phyloP scores from a whole-genome alignment of 2,329 filamentous ascomycete species.

The Colletotrichum sp. region DNA sequence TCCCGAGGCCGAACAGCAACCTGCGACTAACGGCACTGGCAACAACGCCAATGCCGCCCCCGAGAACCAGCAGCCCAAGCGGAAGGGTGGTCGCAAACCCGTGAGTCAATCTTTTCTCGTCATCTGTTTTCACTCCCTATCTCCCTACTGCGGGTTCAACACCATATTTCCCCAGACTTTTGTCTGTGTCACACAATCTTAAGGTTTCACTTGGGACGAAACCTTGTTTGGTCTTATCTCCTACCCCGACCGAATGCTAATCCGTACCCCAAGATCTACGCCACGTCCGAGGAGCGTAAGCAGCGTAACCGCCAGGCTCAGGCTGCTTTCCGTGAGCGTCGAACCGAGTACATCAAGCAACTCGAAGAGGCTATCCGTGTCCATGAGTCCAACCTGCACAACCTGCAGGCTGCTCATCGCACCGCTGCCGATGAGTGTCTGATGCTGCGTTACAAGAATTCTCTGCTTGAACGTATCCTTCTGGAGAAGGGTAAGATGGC shows the following conservation, averaged over 20 bases:
- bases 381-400: conserved; percentile 93
- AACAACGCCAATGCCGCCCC: conserved; percentile 39
- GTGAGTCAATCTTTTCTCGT: conserved; percentile 66
- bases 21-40: conserved; percentile 33
- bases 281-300: conserved; percentile 97
- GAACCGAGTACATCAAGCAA: conserved; percentile 99
- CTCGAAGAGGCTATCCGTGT: conserved; percentile 96
- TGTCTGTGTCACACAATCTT: conserved; percentile 11
- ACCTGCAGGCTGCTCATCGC: conserved; percentile 90
- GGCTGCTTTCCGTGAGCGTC: conserved; percentile 93
- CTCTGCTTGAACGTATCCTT: conserved; percentile 90
- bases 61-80: conserved; percentile 76
- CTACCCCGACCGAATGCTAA: conserved; percentile 21
- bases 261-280: conserved; percentile 77
- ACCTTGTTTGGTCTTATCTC: conserved; percentile 14
- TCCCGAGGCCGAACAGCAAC: conserved; percentile 58
- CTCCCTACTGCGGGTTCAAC: not conserved
- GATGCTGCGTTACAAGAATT: conserved; percentile 99
- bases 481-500: conserved; percentile 81
- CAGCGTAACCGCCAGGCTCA: conserved; percentile 97
- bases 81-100: conserved; percentile 96
- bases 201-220: conserved; percentile 5
- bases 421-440: conserved; percentile 95
- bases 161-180: conserved; percentile 8
- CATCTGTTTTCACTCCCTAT: conserved; percentile 1